Evolutionary conservation across 2,329 filamentous ascomycete species (phyloP).

Genomic region (Sarocladium strictum): DNA sequence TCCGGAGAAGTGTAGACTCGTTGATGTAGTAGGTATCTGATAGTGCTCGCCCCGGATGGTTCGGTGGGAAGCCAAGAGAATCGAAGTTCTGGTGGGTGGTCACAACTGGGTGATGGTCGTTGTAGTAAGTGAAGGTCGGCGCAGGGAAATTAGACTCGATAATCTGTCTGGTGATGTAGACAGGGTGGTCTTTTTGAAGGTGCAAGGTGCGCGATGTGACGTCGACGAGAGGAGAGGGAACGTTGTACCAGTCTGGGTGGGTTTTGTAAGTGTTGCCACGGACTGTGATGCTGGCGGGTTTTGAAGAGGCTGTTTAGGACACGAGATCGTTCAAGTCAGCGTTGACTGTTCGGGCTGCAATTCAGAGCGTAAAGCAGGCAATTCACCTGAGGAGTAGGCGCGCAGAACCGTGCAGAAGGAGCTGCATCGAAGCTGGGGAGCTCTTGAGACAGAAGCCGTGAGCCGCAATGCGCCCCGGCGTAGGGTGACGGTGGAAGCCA

Average conservation of each 20-base stretch:
- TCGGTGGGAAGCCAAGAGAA: constrained; percentile 81
- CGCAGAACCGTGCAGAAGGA: constrained; percentile 17
- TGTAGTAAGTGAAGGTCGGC: constrained; percentile 70
- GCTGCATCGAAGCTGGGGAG: constrained; percentile 17
- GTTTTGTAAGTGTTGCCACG: constrained; percentile 58
- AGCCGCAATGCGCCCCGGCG: constrained; percentile 14
- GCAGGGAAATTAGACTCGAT: constrained; percentile 83
- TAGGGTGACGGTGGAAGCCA: neutral
- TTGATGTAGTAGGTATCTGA: constrained; percentile 98
- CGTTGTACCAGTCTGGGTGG: constrained; percentile 79
- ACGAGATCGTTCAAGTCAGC: neutral
- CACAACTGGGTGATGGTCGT: constrained; percentile 76
- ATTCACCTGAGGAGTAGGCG: constrained; percentile 18
- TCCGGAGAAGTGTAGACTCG: constrained; percentile 73
- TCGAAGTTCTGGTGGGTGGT: constrained; percentile 88
- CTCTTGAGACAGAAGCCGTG: constrained; percentile 19
- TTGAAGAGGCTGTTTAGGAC: neutral
- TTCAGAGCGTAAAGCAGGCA: neutral
- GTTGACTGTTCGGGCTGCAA: no score
- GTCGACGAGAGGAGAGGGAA: constrained; percentile 66
- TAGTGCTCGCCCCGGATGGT: constrained; percentile 80
- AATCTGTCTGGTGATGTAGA: constrained; percentile 83
- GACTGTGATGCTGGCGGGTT: constrained; percentile 39
- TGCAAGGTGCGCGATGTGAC: constrained; percentile 77
- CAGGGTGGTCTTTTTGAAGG: constrained; percentile 81